Evolutionary conservation across 2,329 filamentous ascomycete species (phyloP).

Genomic region (Blastomyces emzantsi): DNA sequence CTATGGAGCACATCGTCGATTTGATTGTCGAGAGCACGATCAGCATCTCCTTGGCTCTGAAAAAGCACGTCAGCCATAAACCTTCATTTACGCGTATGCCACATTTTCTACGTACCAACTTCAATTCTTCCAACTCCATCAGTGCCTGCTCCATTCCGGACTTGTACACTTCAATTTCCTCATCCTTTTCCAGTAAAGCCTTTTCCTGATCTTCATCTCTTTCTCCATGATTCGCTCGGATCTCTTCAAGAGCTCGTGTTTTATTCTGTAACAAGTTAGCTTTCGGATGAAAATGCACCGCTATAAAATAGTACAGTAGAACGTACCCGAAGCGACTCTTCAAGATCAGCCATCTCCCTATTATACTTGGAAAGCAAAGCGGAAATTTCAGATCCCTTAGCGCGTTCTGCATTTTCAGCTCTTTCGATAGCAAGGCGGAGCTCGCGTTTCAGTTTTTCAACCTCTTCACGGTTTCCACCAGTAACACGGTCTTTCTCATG

Average conservation of each 20-base stretch:
- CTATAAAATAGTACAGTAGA: neutral
- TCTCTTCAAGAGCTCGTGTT: conserved; percentile 74
- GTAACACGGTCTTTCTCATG: conserved; percentile 85
- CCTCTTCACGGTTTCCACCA: conserved; percentile 81
- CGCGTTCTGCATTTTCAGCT: conserved; percentile 82
- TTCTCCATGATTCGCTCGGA: conserved; percentile 67
- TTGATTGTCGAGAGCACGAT: conserved; percentile 76
- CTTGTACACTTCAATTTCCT: conserved; percentile 96
- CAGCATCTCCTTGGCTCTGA: conserved; percentile 61
- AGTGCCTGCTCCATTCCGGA: conserved; percentile 95
- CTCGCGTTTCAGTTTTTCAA: conserved; percentile 91
- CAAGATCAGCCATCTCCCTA: conserved; percentile 90
- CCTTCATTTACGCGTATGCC: neutral
- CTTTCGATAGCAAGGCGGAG: conserved; percentile 84
- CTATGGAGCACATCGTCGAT: conserved; percentile 82
- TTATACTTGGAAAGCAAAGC: conserved; percentile 94
- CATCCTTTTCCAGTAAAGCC: conserved; percentile 84
- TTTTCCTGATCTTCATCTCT: conserved; percentile 79
- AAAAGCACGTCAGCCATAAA: neutral
- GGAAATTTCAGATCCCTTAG: conserved; percentile 91
- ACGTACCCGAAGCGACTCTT: conserved; percentile 65
- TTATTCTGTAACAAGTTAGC: conserved; percentile 55
- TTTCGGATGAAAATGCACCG: conserved; percentile 14
- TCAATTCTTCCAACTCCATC: conserved; percentile 83
- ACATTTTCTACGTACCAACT: conserved; percentile 38